Base-by-base conservation (phyloP, 306 rosid genomes). In the Rosa lucieae region DNA sequence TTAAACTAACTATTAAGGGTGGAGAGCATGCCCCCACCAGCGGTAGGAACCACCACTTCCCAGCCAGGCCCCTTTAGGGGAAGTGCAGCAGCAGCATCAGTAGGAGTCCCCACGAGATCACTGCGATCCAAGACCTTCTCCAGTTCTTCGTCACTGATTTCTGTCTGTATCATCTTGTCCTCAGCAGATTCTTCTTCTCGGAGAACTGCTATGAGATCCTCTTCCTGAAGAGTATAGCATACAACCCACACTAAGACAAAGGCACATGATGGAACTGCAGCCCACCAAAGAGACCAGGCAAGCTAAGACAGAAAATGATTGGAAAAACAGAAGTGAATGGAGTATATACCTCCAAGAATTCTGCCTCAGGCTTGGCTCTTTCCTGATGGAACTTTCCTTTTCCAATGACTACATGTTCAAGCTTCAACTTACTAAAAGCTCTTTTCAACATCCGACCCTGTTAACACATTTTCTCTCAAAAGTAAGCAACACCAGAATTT, bases 381-480 rank as follows among this genome's bases (percentile, higher is more conserved):
- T 96, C 99, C 65, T 88, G 92, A 85, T 96, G 92, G 84, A 96
- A 96, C 75, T 91, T 96, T 70, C 99, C 99, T 76, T 93, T 91
- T 71, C 84, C 99, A 67, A 96, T 96, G 80, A 96, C 98, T 67
- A 96, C 91, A 63, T 96, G 98, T 85, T 96, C 98, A 77, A 96
- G 99, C 86, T 88, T 96, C 89, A 96, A 86, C 91, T 96, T 96
- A 78, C 99, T 96, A 84, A 82, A 96, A 85, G 99, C 99, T 87
- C 92, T 88, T 86, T 88, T 93, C 84, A 96, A 82, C 87, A 96
- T 91, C 71, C 98, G 96, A 86, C 93, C 96, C 99, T 96, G 85
- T 70, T 71, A 74, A 89, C 23, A 72, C 73, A 79, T 10, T 66
- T 61, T 53, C 37, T 2, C 76, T 47, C 72, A 79, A 6, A 73